Percentiles rank a stretch among this genome's conserved stretches.
Evolutionary conservation across 306 rosid genomes (phyloP).

Genomic region (Notholithocarpus densiflorus): DNA sequence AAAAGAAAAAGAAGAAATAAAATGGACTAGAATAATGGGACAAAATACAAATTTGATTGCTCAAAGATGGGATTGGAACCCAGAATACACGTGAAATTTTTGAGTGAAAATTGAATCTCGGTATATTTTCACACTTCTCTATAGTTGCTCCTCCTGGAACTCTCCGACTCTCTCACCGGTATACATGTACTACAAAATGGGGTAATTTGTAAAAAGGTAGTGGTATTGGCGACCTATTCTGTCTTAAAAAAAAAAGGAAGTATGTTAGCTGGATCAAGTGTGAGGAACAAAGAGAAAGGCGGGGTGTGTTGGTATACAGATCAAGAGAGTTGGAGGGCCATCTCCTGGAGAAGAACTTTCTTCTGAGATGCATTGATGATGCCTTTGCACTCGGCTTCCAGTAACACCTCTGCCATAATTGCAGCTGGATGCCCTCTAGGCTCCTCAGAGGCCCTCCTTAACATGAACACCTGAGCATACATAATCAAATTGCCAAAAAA

Average conservation of each 20-base stretch:
- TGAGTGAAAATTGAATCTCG: too few relatives aligned
- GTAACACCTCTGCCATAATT: conserved; percentile 64
- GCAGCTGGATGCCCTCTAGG: conserved; percentile 73
- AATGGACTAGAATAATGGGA: too few relatives aligned
- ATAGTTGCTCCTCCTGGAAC: neutral
- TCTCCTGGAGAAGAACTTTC: conserved; percentile 55
- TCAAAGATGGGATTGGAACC: too few relatives aligned
- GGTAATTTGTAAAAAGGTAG: neutral
- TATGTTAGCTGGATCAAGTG: neutral
- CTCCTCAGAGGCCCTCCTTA: conserved; percentile 69
- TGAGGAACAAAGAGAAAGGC: neutral
- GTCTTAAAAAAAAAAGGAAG: neutral
- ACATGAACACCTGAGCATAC: conserved; percentile 51
- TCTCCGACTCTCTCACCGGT: neutral
- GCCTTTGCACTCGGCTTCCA: conserved; percentile 74
- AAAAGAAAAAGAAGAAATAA: too few relatives aligned
- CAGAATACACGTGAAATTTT: too few relatives aligned
- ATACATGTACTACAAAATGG: neutral
- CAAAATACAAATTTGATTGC: too few relatives aligned
- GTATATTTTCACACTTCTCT: too few relatives aligned
- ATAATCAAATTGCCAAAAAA: neutral
- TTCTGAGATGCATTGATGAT: conserved; percentile 65
- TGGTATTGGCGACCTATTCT: neutral
- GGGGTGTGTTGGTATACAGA: neutral
- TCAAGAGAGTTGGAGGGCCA: conserved; percentile 65